Percentiles rank a stretch among this genome's conserved stretches.
phyloP scores from a whole-genome alignment of 169 alveolate genomes.

The Plasmodium vivax region DNA sequence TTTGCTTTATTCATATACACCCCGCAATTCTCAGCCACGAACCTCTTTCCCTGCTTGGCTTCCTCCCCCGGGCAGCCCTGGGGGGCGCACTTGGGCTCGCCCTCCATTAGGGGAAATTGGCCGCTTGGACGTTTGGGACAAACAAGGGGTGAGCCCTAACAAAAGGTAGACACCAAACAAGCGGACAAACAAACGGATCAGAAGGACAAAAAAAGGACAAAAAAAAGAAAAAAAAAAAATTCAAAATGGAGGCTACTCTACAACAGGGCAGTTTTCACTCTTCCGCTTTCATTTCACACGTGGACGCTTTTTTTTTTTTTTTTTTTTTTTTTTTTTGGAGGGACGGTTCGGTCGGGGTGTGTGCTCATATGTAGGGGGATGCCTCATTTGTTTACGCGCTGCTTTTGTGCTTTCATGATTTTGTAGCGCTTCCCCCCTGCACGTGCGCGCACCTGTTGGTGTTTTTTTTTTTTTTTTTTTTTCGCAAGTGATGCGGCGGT shows the following conservation, averaged over 20 bases:
- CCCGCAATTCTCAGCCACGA: slow-evolving; percentile 37
- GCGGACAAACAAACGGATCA: background rate
- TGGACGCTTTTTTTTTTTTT: background rate
- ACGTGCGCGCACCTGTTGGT: no score
- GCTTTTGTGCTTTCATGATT: no score
- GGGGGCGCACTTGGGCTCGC: background rate
- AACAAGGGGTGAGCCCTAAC: background rate
- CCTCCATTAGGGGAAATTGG: background rate
- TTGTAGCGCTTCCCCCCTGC: no score
- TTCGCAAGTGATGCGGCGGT: no score
- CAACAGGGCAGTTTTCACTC: background rate
- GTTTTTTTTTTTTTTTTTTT: no score
- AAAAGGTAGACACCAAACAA: background rate
- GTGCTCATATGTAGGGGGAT: no score
- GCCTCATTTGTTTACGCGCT: background rate
- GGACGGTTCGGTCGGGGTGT: no score
- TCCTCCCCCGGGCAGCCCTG: slow-evolving; percentile 7
- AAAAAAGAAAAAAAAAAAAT: no score
- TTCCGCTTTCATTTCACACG: background rate
- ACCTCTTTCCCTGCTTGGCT: slow-evolving; percentile 23
- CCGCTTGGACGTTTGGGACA: background rate
- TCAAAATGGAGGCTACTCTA: background rate
- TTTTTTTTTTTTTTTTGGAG: background rate
- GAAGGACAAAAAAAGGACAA: no score
- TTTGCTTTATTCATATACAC: slow-evolving; percentile 12